phyloP scores from a whole-genome alignment of 257 asterid genomes.

The Scutellaria baicalensis region DNA sequence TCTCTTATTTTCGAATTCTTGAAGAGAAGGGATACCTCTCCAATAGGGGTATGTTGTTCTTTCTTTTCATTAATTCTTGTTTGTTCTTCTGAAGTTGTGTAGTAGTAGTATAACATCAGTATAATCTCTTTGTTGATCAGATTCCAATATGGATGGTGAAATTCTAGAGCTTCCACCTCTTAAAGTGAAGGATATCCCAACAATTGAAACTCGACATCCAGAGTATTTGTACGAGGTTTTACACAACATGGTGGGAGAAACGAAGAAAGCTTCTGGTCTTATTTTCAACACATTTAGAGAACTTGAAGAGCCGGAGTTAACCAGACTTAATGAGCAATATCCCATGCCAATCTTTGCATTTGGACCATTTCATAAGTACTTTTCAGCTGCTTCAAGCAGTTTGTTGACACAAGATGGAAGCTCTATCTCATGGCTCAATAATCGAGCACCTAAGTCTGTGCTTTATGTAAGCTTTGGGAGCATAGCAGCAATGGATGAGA shows the following conservation, averaged over 20 bases:
- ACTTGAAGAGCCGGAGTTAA: slow-evolving; percentile 18
- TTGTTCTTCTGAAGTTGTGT: no score
- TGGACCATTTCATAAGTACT: slow-evolving; percentile 33
- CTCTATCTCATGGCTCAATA: slow-evolving; percentile 44
- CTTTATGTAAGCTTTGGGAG: slow-evolving; percentile 48
- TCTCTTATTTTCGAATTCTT: slow-evolving; percentile 12
- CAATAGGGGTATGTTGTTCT: slow-evolving; percentile 11
- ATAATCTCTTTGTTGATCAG: neutral
- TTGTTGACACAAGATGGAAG: slow-evolving; percentile 26
- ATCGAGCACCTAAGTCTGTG: slow-evolving; percentile 30
- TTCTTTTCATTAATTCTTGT: neutral
- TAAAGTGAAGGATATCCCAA: slow-evolving; percentile 25
- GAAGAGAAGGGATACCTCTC: slow-evolving; percentile 17
- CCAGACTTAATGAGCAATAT: slow-evolving; percentile 6
- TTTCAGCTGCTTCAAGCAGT: slow-evolving; percentile 30
- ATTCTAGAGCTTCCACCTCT: slow-evolving; percentile 26
- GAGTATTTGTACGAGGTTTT: neutral
- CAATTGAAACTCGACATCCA: neutral
- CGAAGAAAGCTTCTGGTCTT: slow-evolving; percentile 19
- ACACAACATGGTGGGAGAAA: slow-evolving; percentile 7
- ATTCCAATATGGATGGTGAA: slow-evolving; percentile 17
- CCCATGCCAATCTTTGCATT: slow-evolving; percentile 19
- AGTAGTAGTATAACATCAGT: no score
- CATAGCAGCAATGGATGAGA: slow-evolving; percentile 17
- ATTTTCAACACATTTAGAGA: slow-evolving; percentile 26